phyloP scores from a whole-genome alignment of 371 early-diverging fungal species.

The Syncephalastrum contaminatum region DNA sequence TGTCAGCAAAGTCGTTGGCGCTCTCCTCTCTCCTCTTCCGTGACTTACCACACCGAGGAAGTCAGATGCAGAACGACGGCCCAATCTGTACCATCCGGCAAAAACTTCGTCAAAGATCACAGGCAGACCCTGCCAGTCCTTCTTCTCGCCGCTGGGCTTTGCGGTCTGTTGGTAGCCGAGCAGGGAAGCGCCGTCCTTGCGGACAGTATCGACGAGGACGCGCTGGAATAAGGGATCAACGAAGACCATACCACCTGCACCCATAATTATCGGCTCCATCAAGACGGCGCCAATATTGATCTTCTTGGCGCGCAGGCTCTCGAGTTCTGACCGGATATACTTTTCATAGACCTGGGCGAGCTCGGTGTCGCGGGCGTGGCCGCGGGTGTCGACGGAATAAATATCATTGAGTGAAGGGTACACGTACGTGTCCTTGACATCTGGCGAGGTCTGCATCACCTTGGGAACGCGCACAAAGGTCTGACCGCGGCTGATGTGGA shows the following conservation, averaged over 20 bases:
- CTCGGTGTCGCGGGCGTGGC: constrained; percentile 17
- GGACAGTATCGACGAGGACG: constrained; percentile 57
- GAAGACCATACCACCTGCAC: constrained; percentile 85
- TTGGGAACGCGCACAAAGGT: constrained; percentile 48
- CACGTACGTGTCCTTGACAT: constrained; percentile 3
- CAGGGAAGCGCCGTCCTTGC: constrained; percentile 47
- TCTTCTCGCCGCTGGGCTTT: constrained; percentile 9
- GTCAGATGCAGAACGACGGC: constrained; percentile 61
- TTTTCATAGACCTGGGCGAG: constrained; percentile 47
- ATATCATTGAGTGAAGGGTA: constrained; percentile 36
- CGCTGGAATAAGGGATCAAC: constrained; percentile 83
- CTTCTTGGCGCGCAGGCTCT: constrained; percentile 40
- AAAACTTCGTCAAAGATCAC: constrained; percentile 87
- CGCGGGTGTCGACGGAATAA: constrained; percentile 30
- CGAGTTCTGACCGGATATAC: constrained; percentile 49
- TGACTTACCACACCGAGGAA: constrained; percentile 64
- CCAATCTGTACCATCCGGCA: constrained; percentile 78
- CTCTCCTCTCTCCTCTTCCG: background rate
- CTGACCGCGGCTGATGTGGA: constrained; percentile 58
- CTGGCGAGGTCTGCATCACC: constrained; percentile 1
- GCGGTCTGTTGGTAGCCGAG: constrained; percentile 24
- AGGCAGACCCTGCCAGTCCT: constrained; percentile 61
- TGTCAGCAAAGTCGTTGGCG: constrained; percentile 5
- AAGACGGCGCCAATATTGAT: constrained; percentile 72
- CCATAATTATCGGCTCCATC: constrained; percentile 81